Evolutionary conservation across 257 asterid species (phyloP).

Genomic region (Ligustrum vulgare): DNA sequence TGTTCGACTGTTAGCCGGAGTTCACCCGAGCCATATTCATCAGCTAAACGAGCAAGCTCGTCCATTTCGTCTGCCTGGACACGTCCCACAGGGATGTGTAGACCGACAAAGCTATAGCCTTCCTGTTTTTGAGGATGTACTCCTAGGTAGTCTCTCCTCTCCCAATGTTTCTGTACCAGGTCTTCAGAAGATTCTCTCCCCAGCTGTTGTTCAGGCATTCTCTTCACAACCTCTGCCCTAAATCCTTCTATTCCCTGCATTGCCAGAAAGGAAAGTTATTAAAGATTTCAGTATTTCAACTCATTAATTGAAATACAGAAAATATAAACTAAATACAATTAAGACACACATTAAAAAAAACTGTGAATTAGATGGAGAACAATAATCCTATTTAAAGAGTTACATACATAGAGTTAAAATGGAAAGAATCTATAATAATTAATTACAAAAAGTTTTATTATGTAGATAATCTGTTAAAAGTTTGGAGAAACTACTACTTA

Average conservation of each 20-base stretch:
- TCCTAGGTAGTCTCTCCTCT: constrained; percentile 82
- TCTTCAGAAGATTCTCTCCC: constrained; percentile 82
- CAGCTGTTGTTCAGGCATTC: constrained; percentile 66
- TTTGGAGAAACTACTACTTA: constrained; percentile 35
- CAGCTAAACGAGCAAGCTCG: constrained; percentile 81
- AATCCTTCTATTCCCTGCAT: constrained; percentile 87
- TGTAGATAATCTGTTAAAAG: not conserved
- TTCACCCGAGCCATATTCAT: constrained; percentile 80
- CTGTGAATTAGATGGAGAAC: not conserved
- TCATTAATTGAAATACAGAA: not conserved
- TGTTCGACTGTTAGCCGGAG: constrained; percentile 92
- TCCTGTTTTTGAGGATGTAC: constrained; percentile 82
- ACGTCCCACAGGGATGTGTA: constrained; percentile 93
- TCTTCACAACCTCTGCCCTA: constrained; percentile 75
- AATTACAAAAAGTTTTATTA: not conserved
- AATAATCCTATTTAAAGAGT: not conserved
- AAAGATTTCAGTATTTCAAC: not conserved
- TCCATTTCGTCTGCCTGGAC: constrained; percentile 90
- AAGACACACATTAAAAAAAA: not conserved
- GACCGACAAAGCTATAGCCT: constrained; percentile 75
- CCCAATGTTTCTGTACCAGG: constrained; percentile 64
- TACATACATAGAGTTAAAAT: not conserved
- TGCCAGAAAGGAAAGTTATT: constrained; percentile 1
- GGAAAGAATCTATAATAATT: not conserved
- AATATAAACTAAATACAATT: not conserved